Base-by-base conservation (phyloP, 129 eudicot genomes). In the Cynara cardunculus region DNA sequence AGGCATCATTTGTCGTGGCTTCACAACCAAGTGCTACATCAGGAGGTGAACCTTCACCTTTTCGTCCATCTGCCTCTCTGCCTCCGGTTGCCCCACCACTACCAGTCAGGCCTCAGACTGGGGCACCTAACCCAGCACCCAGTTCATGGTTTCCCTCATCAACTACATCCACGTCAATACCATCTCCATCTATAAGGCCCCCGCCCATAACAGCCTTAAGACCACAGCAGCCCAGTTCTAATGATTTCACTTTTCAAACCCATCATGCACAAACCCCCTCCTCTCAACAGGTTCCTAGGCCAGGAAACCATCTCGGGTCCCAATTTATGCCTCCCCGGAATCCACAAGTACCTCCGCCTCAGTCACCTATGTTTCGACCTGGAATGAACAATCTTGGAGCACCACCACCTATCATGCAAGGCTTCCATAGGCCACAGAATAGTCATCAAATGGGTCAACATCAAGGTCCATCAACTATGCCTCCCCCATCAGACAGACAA, bases 171-270 rank as follows among this genome's bases (percentile, higher is more conserved):
- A 49, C 80, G 61, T 85, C 89, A 25, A 68, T 80, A 53, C 89
- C 77, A 4, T 83, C 82, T 3, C 89, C 81, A 12, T 79, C 90
- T 32, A 37, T 83, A 24, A 83, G 68, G 76, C 82, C 90, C 25
- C 76, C 73, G 67, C 72, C 87, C 46, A 67, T 35, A 25, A 73
- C 86, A 13, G 56, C 92, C 71, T 84, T 85, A 71, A 85, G 86
- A 75, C 95, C 96, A 27, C 92, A 66, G 35, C 91, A 78, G 26
- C 89, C 96, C 25, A 86, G 79, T 78, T 88, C 94, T 24, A 77
- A 87, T 26, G 91, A 95, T 84, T 95, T 95, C 84, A 92, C 99
- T 68, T 95, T 92, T 84, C 97, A 90, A 84, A 91, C 92, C 74
- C 92, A 88, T 73, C 86, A 87, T 69, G 80, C 88, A 1, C 98